A percentile compares a stretch with the other conserved stretches of the same genome.
phyloP scores from a whole-genome alignment of 2,329 filamentous ascomycete genomes.

The Teratosphaeria destructans region DNA sequence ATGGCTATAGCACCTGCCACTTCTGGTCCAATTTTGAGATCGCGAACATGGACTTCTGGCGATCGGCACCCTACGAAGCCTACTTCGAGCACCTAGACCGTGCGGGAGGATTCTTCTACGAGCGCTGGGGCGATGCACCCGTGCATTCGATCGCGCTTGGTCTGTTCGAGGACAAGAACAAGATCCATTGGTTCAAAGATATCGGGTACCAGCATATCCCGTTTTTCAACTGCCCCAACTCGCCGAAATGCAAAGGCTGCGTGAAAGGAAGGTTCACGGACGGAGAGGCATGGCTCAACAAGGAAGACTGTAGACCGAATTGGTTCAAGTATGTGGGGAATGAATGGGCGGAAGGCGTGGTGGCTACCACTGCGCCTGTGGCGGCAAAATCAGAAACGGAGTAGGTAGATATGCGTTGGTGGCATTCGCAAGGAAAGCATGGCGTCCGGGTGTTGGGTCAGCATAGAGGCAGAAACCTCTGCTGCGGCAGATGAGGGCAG shows the following conservation, averaged over 20 bases:
- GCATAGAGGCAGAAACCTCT: neutral
- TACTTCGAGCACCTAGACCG: conserved; percentile 94
- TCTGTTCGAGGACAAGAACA: conserved; percentile 79
- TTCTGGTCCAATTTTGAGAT: conserved; percentile 99
- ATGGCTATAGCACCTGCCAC: conserved; percentile 95
- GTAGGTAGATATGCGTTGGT: neutral
- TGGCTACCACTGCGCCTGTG: neutral
- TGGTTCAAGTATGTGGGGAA: conserved; percentile 93
- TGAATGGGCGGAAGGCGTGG: conserved; percentile 15
- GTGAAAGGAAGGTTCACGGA: conserved; percentile 80
- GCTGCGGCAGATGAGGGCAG: neutral
- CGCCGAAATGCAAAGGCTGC: conserved; percentile 82
- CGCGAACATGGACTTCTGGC: conserved; percentile 84
- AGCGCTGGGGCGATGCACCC: conserved; percentile 94
- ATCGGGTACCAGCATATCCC: conserved; percentile 98
- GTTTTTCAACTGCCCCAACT: conserved; percentile 98
- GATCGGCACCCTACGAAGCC: conserved; percentile 79
- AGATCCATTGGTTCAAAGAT: conserved; percentile 92
- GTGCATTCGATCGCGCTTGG: conserved; percentile 91
- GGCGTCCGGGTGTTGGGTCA: neutral
- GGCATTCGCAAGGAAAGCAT: neutral
- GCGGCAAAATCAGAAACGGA: neutral
- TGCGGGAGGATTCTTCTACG: conserved; percentile 95
- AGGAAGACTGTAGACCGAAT: conserved; percentile 87
- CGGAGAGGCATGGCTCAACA: conserved; percentile 72